A percentile compares a stretch with the other conserved stretches of the same genome.
Conservation (phyloP, 257 asterid species). For the Lavandula angustifolia region DNA sequence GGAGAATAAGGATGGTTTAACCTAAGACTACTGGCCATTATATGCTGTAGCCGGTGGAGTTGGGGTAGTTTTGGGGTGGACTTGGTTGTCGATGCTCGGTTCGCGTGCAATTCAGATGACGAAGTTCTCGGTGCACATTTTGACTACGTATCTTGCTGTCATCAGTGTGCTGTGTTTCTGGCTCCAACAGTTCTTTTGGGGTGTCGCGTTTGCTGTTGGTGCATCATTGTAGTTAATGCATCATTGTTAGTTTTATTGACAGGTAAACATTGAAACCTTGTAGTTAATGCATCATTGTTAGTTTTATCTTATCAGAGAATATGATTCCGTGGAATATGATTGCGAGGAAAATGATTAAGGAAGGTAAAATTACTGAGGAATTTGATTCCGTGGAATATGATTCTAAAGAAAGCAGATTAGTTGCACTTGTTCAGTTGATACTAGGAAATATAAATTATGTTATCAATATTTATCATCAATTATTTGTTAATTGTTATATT, state of each 20-base stretch:
- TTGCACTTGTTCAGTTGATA: too few species aligned
- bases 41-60: constrained; percentile 80
- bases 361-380: too few species aligned
- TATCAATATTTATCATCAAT: too few species aligned
- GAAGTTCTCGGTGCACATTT: constrained; percentile 83
- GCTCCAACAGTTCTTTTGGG: constrained; percentile 85
- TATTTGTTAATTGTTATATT: too few species aligned
- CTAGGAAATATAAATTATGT: too few species aligned
- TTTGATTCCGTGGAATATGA: too few species aligned
- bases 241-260: constrained; percentile 81
- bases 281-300: constrained; percentile 8
- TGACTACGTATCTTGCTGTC: constrained; percentile 96
- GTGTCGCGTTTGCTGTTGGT: constrained; percentile 85
- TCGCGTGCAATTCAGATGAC: constrained; percentile 72
- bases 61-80: constrained; percentile 78
- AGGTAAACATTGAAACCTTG: constrained; percentile 49
- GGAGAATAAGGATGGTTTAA: constrained; percentile 77
- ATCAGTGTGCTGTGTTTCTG: constrained; percentile 89
- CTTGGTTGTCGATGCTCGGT: constrained; percentile 85
- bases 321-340: too few species aligned
- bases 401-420: too few species aligned
- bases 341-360: too few species aligned
- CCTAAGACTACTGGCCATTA: constrained; percentile 92
- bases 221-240: constrained; percentile 88
- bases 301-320: too few species aligned